A percentile compares a stretch with the other conserved stretches of the same genome.
These are phyloP conservation scores for Xerocomellus dryophilus DNA, from an alignment of 768 basidiomycete species.

Conservation along the genomic window DNA sequence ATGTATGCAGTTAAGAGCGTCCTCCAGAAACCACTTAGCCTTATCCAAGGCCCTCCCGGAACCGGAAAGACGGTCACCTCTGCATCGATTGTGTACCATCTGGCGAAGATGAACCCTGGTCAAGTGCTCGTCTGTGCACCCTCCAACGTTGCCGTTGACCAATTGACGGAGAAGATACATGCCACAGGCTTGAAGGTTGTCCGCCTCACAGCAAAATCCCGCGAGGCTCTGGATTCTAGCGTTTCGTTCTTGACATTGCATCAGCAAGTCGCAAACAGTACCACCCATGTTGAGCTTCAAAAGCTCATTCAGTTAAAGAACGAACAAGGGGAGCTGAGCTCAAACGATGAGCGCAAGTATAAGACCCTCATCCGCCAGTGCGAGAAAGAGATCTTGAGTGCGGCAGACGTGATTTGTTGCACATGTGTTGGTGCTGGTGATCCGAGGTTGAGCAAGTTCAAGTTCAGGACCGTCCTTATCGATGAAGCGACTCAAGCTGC, in stretches of 20 bases:
- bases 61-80: slow-evolving; percentile 99
- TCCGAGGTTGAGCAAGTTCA: slow-evolving; percentile 92
- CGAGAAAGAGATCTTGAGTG: slow-evolving; percentile 94
- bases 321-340: slow-evolving; percentile 95
- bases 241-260: slow-evolving; percentile 93
- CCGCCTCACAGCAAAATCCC: slow-evolving; percentile 94
- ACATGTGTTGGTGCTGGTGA: slow-evolving; percentile 98
- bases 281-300: slow-evolving; percentile 93
- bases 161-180: slow-evolving; percentile 98
- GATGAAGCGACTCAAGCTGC: slow-evolving; percentile 99
- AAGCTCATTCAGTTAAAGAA: slow-evolving; percentile 98
- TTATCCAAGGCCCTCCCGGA: slow-evolving; percentile 98
- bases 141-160: slow-evolving; percentile 98
- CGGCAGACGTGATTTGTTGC: slow-evolving; percentile 97
- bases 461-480: slow-evolving; percentile 97
- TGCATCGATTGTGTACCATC: slow-evolving; percentile 96
- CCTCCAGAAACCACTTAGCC: slow-evolving; percentile 92
- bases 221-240: slow-evolving; percentile 96
- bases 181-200: slow-evolving; percentile 98
- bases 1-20: slow-evolving; percentile 99
- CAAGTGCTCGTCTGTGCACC: slow-evolving; percentile 99
- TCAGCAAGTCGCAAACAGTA: slow-evolving; percentile 95
- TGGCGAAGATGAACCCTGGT: slow-evolving; percentile 99
- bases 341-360: slow-evolving; percentile 96
- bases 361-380: slow-evolving; percentile 92